Evolutionary conservation across 768 basidiomycete genomes (phyloP).

Genomic region (Leucogyrophana mollusca): DNA sequence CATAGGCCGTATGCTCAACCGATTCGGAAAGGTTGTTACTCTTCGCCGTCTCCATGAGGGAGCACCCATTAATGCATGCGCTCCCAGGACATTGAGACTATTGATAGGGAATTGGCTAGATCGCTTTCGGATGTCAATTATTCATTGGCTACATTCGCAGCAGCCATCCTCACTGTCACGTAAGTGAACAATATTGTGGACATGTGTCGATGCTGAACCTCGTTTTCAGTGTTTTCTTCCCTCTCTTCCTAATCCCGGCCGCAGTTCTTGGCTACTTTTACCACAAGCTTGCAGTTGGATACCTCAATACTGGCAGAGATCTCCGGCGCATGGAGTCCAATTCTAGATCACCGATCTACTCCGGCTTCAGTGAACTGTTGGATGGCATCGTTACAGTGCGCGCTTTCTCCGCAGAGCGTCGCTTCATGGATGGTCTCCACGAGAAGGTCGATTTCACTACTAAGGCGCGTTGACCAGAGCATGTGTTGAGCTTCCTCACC

Average conservation of each 20-base stretch:
- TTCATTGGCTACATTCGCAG: conserved; percentile 44
- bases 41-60: conserved; percentile 1
- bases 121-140: conserved; percentile 42
- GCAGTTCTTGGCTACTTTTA: conserved; percentile 44
- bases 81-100: conserved; percentile 47
- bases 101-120: conserved; percentile 41
- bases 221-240: conserved; percentile 40
- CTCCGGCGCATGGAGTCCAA: conserved; percentile 55
- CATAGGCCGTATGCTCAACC: conserved; percentile 72
- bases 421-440: conserved; percentile 47
- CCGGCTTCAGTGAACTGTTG: conserved; percentile 45
- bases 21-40: conserved; percentile 58
- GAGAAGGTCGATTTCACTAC: conserved; percentile 46
- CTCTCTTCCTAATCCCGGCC: conserved; percentile 51
- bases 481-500: conserved; percentile 10
- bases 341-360: conserved; percentile 45
- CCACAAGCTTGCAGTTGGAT: conserved; percentile 37
- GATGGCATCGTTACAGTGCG: conserved; percentile 56
- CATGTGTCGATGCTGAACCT: conserved; percentile 15
- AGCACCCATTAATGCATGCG: neutral
- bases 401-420: conserved; percentile 49
- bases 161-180: conserved; percentile 43
- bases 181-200: conserved; percentile 13
- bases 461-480: no score
- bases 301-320: conserved; percentile 46